These are phyloP conservation scores for Chlorella sp. DNA, from an alignment of 139 green algal species.

Conservation along the genomic window DNA sequence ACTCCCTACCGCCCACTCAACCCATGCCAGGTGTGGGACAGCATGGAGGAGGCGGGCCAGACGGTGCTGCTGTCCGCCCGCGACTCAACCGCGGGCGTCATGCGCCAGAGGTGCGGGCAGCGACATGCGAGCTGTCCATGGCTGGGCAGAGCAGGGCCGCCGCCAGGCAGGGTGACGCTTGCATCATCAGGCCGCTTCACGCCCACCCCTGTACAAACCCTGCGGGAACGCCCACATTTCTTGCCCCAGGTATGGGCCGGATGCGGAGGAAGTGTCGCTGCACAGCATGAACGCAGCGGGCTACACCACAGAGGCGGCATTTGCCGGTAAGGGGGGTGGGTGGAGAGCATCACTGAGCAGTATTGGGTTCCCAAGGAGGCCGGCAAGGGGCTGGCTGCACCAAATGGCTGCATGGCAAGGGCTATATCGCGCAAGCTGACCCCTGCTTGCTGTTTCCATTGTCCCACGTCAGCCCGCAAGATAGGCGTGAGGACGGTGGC, in stretches of 20 bases:
- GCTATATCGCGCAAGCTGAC: too few relatives aligned
- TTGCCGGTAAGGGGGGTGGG: too few relatives aligned
- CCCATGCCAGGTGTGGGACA: conserved; percentile 32
- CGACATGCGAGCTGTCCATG: too few relatives aligned
- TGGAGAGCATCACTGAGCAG: too few relatives aligned
- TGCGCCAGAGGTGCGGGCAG: conserved; percentile 1
- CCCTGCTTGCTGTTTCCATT: too few relatives aligned
- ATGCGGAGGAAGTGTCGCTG: background rate
- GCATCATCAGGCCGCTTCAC: background rate
- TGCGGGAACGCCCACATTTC: background rate
- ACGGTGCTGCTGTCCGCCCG: conserved; percentile 21
- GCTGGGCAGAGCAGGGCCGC: background rate
- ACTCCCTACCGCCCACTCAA: too few relatives aligned
- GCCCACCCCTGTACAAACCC: background rate
- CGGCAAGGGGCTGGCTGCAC: too few relatives aligned
- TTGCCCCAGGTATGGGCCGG: conserved; percentile 25
- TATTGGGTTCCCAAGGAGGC: too few relatives aligned
- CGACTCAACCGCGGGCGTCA: conserved; percentile 21
- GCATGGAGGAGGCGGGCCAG: conserved; percentile 26
- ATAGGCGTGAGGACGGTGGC: conserved; percentile 24
- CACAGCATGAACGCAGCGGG: conserved; percentile 30
- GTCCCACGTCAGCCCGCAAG: background rate
- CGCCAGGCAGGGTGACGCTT: background rate
- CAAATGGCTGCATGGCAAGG: too few relatives aligned
- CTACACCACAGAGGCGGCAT: background rate